Evolutionary conservation across 2,329 filamentous ascomycete genomes (phyloP).

Genomic region (Arthrobotrys entomopaga): DNA sequence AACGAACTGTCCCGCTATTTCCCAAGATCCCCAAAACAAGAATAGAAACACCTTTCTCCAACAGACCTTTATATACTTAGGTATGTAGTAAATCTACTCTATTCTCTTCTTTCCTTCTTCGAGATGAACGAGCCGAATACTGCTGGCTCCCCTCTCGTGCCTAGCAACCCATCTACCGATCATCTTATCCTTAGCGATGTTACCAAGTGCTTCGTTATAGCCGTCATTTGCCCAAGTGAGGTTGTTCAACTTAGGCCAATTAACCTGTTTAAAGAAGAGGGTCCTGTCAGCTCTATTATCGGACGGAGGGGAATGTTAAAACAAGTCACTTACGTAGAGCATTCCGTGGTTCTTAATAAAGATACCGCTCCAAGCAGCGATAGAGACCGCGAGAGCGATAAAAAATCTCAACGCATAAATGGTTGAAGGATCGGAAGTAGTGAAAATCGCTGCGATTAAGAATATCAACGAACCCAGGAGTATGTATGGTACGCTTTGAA

Average conservation of each 20-base stretch:
- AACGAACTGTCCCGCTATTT: too few relatives aligned
- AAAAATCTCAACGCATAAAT: slow-evolving; percentile 86
- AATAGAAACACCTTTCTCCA: too few relatives aligned
- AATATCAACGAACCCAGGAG: slow-evolving; percentile 63
- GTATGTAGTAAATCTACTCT: slow-evolving; percentile 69
- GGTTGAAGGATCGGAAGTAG: slow-evolving; percentile 65
- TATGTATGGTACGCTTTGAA: slow-evolving; percentile 94
- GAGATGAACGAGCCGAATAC: slow-evolving; percentile 58
- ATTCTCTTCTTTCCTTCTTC: slow-evolving; percentile 99
- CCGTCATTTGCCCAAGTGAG: slow-evolving; percentile 86
- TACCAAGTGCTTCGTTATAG: slow-evolving; percentile 84
- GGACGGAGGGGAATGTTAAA: background rate
- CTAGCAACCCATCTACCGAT: slow-evolving; percentile 68
- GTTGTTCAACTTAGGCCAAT: slow-evolving; percentile 97
- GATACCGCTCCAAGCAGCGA: slow-evolving; percentile 75
- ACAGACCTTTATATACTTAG: too few relatives aligned
- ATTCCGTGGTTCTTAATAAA: slow-evolving; percentile 88
- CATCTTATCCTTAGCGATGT: slow-evolving; percentile 82
- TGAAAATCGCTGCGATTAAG: slow-evolving; percentile 57
- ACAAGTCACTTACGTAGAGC: slow-evolving; percentile 80
- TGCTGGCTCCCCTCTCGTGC: slow-evolving; percentile 84
- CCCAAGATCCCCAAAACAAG: too few relatives aligned
- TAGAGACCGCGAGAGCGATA: slow-evolving; percentile 77
- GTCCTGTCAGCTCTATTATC: too few relatives aligned
- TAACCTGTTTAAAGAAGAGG: slow-evolving; percentile 72